These are phyloP conservation scores for Senna siamea DNA, from an alignment of 306 rosid genomes.

Conservation along the genomic window DNA sequence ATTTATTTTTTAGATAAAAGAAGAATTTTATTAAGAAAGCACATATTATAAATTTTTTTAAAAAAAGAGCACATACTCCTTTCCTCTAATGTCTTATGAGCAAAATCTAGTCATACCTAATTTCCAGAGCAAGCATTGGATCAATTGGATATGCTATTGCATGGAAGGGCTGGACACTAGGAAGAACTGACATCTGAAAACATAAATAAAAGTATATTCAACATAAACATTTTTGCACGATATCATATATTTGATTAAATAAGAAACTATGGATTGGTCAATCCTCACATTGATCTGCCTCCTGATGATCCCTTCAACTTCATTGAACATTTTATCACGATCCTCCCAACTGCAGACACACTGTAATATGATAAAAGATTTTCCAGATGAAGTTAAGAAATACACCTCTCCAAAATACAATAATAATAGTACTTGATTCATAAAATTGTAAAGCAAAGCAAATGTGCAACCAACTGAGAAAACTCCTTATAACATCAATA, in stretches of 20 bases:
- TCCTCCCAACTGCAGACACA: constrained; percentile 98
- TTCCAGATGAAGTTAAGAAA: constrained; percentile 21
- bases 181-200: constrained; percentile 89
- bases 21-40: too few relatives aligned
- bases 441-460: background rate
- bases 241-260: constrained; percentile 15
- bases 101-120: constrained; percentile 58
- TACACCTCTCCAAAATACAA: background rate
- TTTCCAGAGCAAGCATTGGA: constrained; percentile 91
- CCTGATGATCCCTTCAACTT: constrained; percentile 90
- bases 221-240: constrained; percentile 2
- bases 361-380: constrained; percentile 47
- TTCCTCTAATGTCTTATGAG: background rate
- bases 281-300: constrained; percentile 85
- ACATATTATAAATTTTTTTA: too few relatives aligned
- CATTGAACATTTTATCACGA: constrained; percentile 83
- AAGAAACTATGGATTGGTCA: constrained; percentile 7
- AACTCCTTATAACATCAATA: background rate
- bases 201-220: constrained; percentile 3
- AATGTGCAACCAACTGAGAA: background rate
- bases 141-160: constrained; percentile 97
- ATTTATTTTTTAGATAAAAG: background rate
- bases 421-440: background rate
- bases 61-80: background rate
- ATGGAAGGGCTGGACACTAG: constrained; percentile 98